A percentile compares a stretch with the other conserved stretches of the same genome.
phyloP scores from a whole-genome alignment of 129 eudicot species.

The Pseudognaphalium luteoalbum region DNA sequence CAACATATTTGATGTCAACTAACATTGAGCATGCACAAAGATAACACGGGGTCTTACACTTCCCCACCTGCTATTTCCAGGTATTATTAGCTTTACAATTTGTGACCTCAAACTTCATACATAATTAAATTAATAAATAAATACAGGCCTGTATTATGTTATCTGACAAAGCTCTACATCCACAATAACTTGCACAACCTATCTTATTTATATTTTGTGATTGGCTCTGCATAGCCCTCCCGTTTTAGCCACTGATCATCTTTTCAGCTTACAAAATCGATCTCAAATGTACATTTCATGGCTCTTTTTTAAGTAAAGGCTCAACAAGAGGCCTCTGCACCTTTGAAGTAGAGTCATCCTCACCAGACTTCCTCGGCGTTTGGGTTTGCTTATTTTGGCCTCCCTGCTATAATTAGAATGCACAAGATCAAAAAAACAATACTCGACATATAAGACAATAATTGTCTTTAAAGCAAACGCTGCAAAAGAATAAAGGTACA shows the following conservation, averaged over 20 bases:
- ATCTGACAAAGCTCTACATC: conserved; percentile 1
- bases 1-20: not conserved
- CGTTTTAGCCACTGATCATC: not conserved
- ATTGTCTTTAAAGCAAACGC: not conserved
- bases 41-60: conserved; percentile 1
- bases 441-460: not conserved
- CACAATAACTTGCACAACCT: conserved; percentile 9
- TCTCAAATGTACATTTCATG: conserved; percentile 23
- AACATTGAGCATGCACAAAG: conserved; percentile 13
- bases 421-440: not conserved
- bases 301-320: conserved; percentile 45
- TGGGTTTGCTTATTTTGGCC: conserved; percentile 61
- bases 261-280: conserved; percentile 20
- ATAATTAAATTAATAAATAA: not conserved
- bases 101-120: conserved; percentile 26
- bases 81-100: conserved; percentile 28
- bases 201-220: conserved; percentile 31
- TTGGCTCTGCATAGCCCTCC: conserved; percentile 9
- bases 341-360: conserved; percentile 52
- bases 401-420: conserved; percentile 42
- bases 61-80: not conserved
- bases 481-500: not conserved
- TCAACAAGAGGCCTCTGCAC: conserved; percentile 43
- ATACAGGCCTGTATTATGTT: conserved; percentile 6
- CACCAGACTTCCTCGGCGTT: conserved; percentile 50